phyloP scores from a whole-genome alignment of 768 basidiomycete genomes.

The Boletus subparvulus region DNA sequence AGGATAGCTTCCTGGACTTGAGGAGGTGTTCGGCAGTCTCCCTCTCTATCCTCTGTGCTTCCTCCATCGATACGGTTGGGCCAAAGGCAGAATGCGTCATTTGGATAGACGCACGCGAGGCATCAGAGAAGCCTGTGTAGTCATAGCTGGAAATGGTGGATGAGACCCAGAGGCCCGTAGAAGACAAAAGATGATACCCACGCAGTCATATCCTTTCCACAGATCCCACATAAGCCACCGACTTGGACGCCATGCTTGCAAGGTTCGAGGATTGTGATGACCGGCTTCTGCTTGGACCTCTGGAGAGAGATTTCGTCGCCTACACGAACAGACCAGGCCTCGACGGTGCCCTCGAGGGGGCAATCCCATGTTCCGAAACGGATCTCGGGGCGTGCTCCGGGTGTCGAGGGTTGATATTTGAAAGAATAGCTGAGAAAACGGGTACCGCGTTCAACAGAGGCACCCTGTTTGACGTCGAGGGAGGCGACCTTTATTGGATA shows the following conservation, averaged over 20 bases:
- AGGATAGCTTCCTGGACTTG: conserved; percentile 73
- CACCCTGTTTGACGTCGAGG: conserved; percentile 49
- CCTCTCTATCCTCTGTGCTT: conserved; percentile 85
- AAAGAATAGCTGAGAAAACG: conserved; percentile 86
- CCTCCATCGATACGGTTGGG: conserved; percentile 88
- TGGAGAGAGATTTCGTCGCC: conserved; percentile 65
- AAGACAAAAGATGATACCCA: conserved; percentile 37
- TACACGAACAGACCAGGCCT: conserved; percentile 63
- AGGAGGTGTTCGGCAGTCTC: conserved; percentile 81
- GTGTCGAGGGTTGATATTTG: conserved; percentile 49
- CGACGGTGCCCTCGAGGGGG: conserved; percentile 75
- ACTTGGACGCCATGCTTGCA: conserved; percentile 96
- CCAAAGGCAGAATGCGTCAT: conserved; percentile 94
- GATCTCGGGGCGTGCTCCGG: conserved; percentile 55
- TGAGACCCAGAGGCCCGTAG: conserved; percentile 9
- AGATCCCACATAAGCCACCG: conserved; percentile 88
- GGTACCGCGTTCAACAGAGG: conserved; percentile 63
- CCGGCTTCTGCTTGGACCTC: conserved; percentile 58
- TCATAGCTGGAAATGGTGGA: conserved; percentile 52
- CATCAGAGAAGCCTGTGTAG: conserved; percentile 86
- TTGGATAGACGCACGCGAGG: conserved; percentile 83
- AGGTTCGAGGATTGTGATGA: conserved; percentile 76
- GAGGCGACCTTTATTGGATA: conserved; percentile 84
- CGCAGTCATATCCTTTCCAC: conserved; percentile 95
- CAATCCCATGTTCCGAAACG: conserved; percentile 92